Conservation (phyloP, 2,329 filamentous ascomycete species). For the Aspergillus pseudonomiae region DNA sequence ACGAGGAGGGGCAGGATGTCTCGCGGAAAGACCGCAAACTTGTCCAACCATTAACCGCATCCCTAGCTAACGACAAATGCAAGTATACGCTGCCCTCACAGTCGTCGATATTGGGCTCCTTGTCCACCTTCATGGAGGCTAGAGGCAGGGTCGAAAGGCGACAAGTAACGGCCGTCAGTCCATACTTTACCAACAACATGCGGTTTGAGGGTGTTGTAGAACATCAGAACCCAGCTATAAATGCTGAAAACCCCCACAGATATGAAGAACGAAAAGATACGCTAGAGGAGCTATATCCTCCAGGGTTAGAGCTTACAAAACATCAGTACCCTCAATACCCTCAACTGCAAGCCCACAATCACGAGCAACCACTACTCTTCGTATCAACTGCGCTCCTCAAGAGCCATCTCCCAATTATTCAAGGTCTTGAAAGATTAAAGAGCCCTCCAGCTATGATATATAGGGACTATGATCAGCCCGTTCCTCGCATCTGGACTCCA, state of each 20-base stretch:
- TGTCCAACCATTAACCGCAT: not conserved
- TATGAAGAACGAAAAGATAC: too few species aligned
- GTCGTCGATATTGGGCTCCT: constrained; percentile 43
- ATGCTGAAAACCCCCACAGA: not conserved
- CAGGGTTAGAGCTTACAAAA: not conserved
- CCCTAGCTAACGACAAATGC: not conserved
- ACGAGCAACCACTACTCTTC: constrained; percentile 30
- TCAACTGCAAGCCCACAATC: not conserved
- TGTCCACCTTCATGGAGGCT: constrained; percentile 56
- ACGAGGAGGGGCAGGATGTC: not conserved
- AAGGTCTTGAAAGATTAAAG: constrained; percentile 21
- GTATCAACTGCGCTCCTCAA: constrained; percentile 31
- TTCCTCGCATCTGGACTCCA: not conserved
- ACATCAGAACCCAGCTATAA: not conserved
- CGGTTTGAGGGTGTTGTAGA: too few species aligned
- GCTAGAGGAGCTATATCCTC: not conserved
- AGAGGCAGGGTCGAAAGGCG: constrained; percentile 40
- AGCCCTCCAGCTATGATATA: constrained; percentile 26
- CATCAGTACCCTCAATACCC: constrained; percentile 8
- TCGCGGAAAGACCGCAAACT: not conserved
- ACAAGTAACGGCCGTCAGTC: constrained; percentile 28
- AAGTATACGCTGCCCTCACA: not conserved
- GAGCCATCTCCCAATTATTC: constrained; percentile 27
- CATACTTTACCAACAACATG: constrained; percentile 25
- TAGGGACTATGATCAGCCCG: constrained; percentile 24